Evolutionary conservation across 83 land plant genomes (phyloP).

Genomic region (Picea abies): DNA sequence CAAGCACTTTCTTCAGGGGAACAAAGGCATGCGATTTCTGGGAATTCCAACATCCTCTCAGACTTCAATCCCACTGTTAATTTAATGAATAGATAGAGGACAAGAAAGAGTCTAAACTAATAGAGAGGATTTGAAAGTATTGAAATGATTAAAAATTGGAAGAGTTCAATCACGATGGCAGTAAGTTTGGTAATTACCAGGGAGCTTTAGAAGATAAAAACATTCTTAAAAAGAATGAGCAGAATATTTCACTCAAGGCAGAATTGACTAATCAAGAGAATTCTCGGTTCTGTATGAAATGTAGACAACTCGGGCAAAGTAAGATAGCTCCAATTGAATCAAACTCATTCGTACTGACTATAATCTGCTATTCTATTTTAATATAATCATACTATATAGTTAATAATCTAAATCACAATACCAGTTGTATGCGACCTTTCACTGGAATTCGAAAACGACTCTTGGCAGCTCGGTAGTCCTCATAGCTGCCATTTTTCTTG

Average conservation of each 20-base stretch:
- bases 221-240: not conserved
- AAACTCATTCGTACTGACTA: not conserved
- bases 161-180: not conserved
- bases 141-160: too few species aligned
- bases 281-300: not conserved
- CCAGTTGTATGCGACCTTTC: conserved; percentile 96
- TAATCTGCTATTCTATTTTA: not conserved
- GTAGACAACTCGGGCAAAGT: not conserved
- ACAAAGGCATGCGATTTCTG: not conserved
- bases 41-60: not conserved
- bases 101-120: not conserved
- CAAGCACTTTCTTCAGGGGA: conserved; percentile 1
- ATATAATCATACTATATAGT: conserved; percentile 3
- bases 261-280: not conserved
- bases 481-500: conserved; percentile 48
- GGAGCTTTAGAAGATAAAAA: too few species aligned
- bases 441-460: conserved; percentile 82
- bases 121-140: not conserved
- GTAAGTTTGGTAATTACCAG: not conserved
- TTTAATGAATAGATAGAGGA: not conserved
- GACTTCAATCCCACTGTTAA: not conserved
- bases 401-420: conserved; percentile 29
- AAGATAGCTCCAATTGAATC: not conserved
- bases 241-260: not conserved
- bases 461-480: conserved; percentile 42